A percentile compares a stretch with the other conserved stretches of the same genome.
Conservation (phyloP, 306 rosid genomes). For the Glycine tomentella region DNA sequence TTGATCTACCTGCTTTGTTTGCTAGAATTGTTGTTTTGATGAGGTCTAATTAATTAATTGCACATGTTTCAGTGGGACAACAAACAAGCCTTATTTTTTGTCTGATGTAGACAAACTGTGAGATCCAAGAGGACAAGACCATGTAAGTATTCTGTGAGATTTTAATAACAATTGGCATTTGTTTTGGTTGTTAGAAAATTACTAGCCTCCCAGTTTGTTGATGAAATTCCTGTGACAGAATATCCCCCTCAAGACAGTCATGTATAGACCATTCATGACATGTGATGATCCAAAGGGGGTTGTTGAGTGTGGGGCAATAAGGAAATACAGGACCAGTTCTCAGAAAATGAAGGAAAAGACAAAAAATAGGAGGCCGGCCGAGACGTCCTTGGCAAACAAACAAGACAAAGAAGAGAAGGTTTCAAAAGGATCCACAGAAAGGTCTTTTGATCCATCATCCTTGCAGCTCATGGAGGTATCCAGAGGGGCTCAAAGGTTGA, state of each 20-base stretch:
- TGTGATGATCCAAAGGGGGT: constrained; percentile 96
- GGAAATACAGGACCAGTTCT: constrained; percentile 62
- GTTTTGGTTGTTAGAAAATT: constrained; percentile 34
- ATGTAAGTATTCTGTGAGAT: constrained; percentile 54
- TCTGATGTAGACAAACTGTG: constrained; percentile 59
- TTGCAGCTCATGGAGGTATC: constrained; percentile 80
- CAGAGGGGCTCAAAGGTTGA: constrained; percentile 75
- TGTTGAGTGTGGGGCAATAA: constrained; percentile 73
- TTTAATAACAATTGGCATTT: constrained; percentile 17
- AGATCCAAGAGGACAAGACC: constrained; percentile 53
- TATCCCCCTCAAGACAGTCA: constrained; percentile 68
- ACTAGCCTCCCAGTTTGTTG: constrained; percentile 50
- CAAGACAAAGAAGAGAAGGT: constrained; percentile 52
- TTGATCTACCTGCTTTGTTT: constrained; percentile 35
- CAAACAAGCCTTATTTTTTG: constrained; percentile 53
- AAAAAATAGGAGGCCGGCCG: constrained; percentile 51
- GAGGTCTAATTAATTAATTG: constrained; percentile 58
- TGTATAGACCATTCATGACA: constrained; percentile 78
- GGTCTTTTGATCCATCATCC: constrained; percentile 60
- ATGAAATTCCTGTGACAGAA: constrained; percentile 62
- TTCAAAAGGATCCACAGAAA: constrained; percentile 47
- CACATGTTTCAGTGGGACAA: constrained; percentile 51
- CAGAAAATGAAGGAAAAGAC: constrained; percentile 65
- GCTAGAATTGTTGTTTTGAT: constrained; percentile 43
- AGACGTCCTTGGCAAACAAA: constrained; percentile 42